Evolutionary conservation across 495 filamentous ascomycete genomes (phyloP), one percentile per base, ranked within the genome.

Genomic region (Aspergillus wentii): DNA sequence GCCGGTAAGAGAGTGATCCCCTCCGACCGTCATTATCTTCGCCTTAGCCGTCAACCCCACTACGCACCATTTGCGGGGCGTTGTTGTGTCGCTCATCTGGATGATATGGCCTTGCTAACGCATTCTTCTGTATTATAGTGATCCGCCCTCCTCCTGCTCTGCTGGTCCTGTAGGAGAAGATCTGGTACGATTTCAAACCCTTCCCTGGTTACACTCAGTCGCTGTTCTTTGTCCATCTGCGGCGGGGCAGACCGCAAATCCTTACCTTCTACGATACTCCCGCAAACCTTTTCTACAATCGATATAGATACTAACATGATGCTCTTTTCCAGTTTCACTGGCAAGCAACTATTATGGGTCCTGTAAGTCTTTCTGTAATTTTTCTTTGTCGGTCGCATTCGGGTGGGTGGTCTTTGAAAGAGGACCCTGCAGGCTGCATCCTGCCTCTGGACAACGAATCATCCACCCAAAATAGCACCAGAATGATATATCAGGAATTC

Each of bases 321-420:
- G 36, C 41, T 36, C 26, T 28, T 34, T 17, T 8, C 52, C 58
- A 98, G 92, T 98, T 98, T 60, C 92, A 97, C 80, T 98, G 92
- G 92, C 92, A 98, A 79, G 92, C 92, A 41, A 98, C 92, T 14
- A 98, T 98, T 61, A 98, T 98, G 92, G 92, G 92, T 70, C 92
- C 92, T 61, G 91, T 95, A 82, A 80, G 89, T 82, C 48, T 52
- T 42, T 16, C 18, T 30, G 26, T 22, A 16, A 45, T 26, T 35
- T 30, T 35, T 28, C 17, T 30, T 28, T 26, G 27, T 36, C 40
- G 22, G 30, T 15, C n/a, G 9, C 17, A 25, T 15, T 25, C 20
- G 35, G 26, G 30, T 32, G 27, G 16, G 19, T 3, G 14, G 27
- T 29, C 20, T 40, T 26, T 23, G 23, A n/a, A 25, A 16, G 42